Evolutionary conservation across 441 rosid genomes (phyloP).

Genomic region (Adansonia madagascariensis): DNA sequence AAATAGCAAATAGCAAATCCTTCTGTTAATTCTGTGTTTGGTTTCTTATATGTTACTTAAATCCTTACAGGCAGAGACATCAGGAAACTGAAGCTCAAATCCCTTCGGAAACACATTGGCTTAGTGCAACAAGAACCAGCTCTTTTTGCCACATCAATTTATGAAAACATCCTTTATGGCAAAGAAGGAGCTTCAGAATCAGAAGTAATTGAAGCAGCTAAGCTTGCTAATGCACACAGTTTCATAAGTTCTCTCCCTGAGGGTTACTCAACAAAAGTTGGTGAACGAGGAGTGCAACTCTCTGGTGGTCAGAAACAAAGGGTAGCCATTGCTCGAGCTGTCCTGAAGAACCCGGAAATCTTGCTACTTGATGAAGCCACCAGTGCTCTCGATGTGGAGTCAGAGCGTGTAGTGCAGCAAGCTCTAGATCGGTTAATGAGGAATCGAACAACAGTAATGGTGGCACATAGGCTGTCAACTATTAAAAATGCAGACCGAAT

Average conservation of each 20-base stretch:
- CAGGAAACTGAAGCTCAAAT: conserved; percentile 63
- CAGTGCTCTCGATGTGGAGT: conserved; percentile 81
- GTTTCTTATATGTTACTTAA: conserved; percentile 21
- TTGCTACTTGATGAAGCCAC: conserved; percentile 88
- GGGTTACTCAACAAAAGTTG: conserved; percentile 80
- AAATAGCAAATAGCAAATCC: too few relatives aligned
- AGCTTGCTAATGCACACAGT: conserved; percentile 76
- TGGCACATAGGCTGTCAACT: conserved; percentile 86
- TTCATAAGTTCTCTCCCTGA: conserved; percentile 83
- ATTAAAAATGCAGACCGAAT: conserved; percentile 84
- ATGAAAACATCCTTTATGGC: conserved; percentile 83
- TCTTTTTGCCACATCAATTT: conserved; percentile 83
- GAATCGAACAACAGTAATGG: conserved; percentile 77
- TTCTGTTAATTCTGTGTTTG: not conserved
- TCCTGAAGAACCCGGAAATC: conserved; percentile 82
- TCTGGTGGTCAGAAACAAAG: conserved; percentile 92
- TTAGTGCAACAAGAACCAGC: conserved; percentile 93
- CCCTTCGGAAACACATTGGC: conserved; percentile 77
- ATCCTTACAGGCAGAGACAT: conserved; percentile 64
- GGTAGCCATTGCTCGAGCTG: conserved; percentile 89
- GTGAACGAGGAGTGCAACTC: conserved; percentile 86
- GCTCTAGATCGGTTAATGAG: conserved; percentile 81
- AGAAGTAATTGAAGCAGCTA: conserved; percentile 83
- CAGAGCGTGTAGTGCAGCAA: conserved; percentile 84
- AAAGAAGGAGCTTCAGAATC: conserved; percentile 75